phyloP scores from a whole-genome alignment of 768 basidiomycete genomes.

The Leucogyrophana mollusca region DNA sequence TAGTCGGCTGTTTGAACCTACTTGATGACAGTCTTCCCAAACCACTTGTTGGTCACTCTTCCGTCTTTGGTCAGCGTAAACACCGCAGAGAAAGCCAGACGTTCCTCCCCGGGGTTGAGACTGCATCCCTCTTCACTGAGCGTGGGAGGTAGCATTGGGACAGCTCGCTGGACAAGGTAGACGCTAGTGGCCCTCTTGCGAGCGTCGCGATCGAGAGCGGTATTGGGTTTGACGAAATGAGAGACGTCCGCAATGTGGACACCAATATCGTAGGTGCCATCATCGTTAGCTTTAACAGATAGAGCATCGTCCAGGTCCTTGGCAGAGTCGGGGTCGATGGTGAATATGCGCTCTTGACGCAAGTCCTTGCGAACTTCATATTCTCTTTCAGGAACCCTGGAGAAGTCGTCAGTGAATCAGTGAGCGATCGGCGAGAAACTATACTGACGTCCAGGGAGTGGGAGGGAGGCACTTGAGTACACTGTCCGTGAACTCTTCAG shows the following conservation, averaged over 20 bases:
- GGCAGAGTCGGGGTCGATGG: constrained; percentile 87
- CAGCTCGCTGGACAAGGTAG: constrained; percentile 92
- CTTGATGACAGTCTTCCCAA: constrained; percentile 91
- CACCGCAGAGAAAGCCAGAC: constrained; percentile 86
- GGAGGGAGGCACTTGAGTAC: constrained; percentile 96
- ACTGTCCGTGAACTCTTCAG: constrained; percentile 94
- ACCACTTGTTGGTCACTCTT: constrained; percentile 84
- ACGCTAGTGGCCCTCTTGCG: constrained; percentile 96
- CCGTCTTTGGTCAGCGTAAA: constrained; percentile 86
- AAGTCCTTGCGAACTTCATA: constrained; percentile 86
- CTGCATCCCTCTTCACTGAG: constrained; percentile 93
- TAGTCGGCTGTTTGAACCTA: constrained; percentile 32
- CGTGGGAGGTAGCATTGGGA: constrained; percentile 96
- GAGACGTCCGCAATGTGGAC: constrained; percentile 98
- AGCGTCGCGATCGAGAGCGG: constrained; percentile 97
- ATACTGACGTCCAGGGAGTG: constrained; percentile 83
- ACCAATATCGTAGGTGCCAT: constrained; percentile 90
- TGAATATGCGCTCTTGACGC: constrained; percentile 82
- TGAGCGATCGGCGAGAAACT: not conserved
- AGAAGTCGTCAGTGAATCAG: constrained; percentile 9
- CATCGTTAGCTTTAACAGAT: constrained; percentile 84
- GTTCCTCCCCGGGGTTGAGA: constrained; percentile 82
- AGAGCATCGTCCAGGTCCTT: constrained; percentile 96
- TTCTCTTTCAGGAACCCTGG: constrained; percentile 86
- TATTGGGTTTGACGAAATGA: constrained; percentile 92